These are phyloP conservation scores for Exophiala sp. DNA, from an alignment of 2,329 filamentous ascomycete genomes.

Conservation along the genomic window DNA sequence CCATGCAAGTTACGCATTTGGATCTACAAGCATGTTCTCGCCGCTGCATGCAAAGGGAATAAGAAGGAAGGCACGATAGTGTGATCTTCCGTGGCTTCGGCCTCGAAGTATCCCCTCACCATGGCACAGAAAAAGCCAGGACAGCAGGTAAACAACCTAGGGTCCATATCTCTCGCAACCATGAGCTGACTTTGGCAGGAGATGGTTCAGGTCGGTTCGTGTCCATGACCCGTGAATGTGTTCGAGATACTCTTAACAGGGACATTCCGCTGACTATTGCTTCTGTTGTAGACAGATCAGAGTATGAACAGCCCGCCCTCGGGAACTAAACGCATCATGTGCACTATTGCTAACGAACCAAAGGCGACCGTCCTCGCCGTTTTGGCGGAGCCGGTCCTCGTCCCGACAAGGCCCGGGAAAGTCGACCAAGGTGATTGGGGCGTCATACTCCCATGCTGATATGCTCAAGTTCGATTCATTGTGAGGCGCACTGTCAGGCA, in stretches of 20 bases:
- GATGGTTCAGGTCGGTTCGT: constrained; percentile 99
- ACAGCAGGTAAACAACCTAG: constrained; percentile 60
- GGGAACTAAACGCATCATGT: constrained; percentile 1
- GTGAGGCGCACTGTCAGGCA: constrained; percentile 48
- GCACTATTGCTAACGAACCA: constrained; percentile 26
- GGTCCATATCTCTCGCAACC: neutral
- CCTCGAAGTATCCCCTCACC: neutral
- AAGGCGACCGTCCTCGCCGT: constrained; percentile 76
- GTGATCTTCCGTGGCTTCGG: neutral
- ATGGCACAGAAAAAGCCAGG: constrained; percentile 64
- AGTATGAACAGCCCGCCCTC: constrained; percentile 32
- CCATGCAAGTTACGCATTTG: neutral
- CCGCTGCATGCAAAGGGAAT: constrained; percentile 19
- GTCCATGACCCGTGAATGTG: constrained; percentile 22
- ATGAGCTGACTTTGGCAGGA: constrained; percentile 57
- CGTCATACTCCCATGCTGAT: constrained; percentile 93
- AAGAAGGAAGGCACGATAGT: constrained; percentile 19
- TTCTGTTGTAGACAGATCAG: constrained; percentile 34
- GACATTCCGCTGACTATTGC: constrained; percentile 10
- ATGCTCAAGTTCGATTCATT: constrained; percentile 81
- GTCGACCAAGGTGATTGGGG: constrained; percentile 76
- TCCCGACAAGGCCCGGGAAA: constrained; percentile 55
- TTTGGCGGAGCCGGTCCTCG: constrained; percentile 68
- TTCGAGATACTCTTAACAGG: neutral
- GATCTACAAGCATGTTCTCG: constrained; percentile 23